Base-by-base conservation (phyloP, 1,139 yeast species). In the Saccharomyces hybrid region DNA sequence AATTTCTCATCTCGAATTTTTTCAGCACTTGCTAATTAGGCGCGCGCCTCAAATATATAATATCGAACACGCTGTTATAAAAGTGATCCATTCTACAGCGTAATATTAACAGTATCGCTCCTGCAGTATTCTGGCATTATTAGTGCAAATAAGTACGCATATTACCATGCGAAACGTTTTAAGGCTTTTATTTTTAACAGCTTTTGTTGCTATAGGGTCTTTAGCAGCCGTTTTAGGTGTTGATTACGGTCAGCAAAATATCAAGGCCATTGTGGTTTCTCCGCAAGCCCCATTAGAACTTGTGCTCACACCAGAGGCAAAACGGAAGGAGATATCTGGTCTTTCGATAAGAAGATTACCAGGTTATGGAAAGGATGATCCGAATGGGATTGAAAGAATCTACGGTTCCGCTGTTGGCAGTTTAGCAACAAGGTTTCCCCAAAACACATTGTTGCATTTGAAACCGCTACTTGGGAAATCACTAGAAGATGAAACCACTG, bases 211-310 rank as follows among this genome's bases (percentile, higher is more conserved):
- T 4, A 27, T 56, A 1, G 65, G 44, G 9, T 38, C 68, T 0
- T 60, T 68, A 2, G 80, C 80, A 7, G 95, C 96, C 2, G 80
- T 93, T 16, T 73, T 93, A 51, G 98, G 97, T 28, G 76, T 93
- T 49, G 99, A 93, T 70, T 85, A 80, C 67, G 99, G 99, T 53
- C 86, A 88, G 57, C 95, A 90, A 66, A 87, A 78, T 75, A 82
- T 93, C 41, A 93, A 95, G 69, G 89, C 96, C 1, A 88, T 86
- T 51, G 75, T 93, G 53, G 86, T 95, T 50, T 97, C 97, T 0
- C 98, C 98, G 0, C 89, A 91, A 8, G 82, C 90, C 31, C 86
- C 91, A 20, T 84, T 90, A 68, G 99, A 93, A 65, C 79, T 93
- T 50, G 86, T 93, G 11, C 74, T 93, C 57, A 88, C 97, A 4